Evolutionary conservation across 106 monocot species (phyloP).

Genomic region (Cymbidium sinense): DNA sequence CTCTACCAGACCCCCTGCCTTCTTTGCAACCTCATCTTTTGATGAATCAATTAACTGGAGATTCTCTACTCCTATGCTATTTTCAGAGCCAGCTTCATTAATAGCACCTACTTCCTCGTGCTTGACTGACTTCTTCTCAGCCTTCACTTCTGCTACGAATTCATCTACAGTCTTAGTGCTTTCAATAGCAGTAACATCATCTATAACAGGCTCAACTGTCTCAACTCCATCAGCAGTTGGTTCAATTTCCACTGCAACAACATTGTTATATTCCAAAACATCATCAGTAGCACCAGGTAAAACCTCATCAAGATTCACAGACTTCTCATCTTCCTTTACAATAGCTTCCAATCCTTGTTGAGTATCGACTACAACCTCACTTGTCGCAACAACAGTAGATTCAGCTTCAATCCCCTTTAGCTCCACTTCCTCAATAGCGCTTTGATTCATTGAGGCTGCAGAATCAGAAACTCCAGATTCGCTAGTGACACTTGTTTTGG

Average conservation of each 20-base stretch:
- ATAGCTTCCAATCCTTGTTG: too few species aligned
- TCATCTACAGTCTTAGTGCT: not conserved
- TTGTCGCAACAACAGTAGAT: not conserved
- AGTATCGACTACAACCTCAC: not conserved
- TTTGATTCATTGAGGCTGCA: not conserved
- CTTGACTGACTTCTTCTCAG: not conserved
- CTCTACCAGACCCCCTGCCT: not conserved
- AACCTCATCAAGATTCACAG: not conserved
- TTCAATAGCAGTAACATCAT: not conserved
- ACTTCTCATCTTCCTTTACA: not conserved
- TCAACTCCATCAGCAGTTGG: not conserved
- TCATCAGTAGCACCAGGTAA: not conserved
- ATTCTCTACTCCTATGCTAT: not conserved
- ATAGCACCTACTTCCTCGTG: constrained; percentile 2
- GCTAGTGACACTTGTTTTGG: not conserved
- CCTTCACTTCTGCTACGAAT: not conserved
- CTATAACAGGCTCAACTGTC: not conserved
- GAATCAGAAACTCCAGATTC: not conserved
- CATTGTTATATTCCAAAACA: not conserved
- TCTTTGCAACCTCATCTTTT: not conserved
- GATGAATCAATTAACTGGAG: not conserved
- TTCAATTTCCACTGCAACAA: not conserved
- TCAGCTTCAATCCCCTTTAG: constrained; percentile 7
- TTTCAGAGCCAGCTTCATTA: not conserved
- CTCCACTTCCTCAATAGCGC: not conserved